Conservation (phyloP, 1,284 basidiomycete species). For the Pseudozyma pruni region DNA sequence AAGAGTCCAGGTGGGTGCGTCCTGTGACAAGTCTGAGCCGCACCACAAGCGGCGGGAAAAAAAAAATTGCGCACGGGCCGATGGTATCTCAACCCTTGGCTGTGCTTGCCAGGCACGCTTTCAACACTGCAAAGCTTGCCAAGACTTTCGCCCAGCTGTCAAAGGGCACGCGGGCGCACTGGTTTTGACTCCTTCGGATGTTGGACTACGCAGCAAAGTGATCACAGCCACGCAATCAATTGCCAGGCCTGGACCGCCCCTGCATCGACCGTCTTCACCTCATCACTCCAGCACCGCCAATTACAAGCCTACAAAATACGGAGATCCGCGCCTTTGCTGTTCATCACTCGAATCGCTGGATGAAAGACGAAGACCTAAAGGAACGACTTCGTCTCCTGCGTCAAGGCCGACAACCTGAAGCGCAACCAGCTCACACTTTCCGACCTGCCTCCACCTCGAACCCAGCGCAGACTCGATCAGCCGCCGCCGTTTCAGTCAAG, state of each 20-base stretch:
- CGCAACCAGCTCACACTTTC: neutral
- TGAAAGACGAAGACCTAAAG: slow-evolving; percentile 39
- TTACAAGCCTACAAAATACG: too few species aligned
- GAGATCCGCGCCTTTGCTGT: neutral
- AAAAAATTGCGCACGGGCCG: too few species aligned
- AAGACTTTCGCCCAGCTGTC: slow-evolving; percentile 6
- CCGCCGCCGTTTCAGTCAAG: neutral
- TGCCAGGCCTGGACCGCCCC: neutral
- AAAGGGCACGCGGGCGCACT: neutral
- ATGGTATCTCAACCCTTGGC: too few species aligned
- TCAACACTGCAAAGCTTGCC: neutral
- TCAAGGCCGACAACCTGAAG: slow-evolving; percentile 19
- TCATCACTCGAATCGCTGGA: neutral
- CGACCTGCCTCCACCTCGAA: neutral
- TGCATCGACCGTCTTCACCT: neutral
- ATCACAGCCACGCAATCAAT: neutral
- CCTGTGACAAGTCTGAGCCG: too few species aligned
- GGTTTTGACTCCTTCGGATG: neutral
- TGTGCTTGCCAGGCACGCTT: too few species aligned
- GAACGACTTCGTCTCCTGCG: slow-evolving; percentile 29
- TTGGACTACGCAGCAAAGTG: neutral
- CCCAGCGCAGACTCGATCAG: neutral
- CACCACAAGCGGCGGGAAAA: too few species aligned
- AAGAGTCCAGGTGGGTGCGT: too few species aligned
- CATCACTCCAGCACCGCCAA: neutral